Conservation (phyloP, 2,329 filamentous ascomycete species). For the Leptosphaerulina australis region DNA sequence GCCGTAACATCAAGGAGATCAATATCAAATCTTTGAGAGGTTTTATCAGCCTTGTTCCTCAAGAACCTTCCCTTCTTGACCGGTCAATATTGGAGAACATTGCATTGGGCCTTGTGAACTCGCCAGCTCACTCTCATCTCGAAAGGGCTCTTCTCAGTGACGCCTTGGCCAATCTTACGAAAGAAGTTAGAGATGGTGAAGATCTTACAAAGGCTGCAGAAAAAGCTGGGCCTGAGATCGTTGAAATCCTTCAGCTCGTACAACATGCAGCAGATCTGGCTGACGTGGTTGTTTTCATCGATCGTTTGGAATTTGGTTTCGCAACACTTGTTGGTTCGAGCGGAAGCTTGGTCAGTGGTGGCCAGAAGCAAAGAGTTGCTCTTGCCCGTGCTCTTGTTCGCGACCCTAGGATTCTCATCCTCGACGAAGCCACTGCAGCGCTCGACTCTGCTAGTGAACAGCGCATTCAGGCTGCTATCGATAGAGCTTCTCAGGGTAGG, state of each 20-base stretch:
- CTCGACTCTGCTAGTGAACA: constrained; percentile 65
- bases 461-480: constrained; percentile 56
- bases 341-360: constrained; percentile 62
- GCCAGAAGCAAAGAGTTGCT: constrained; percentile 65
- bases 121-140: constrained; percentile 48
- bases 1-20: constrained; percentile 50
- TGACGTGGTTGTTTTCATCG: constrained; percentile 64
- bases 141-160: constrained; percentile 57
- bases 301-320: constrained; percentile 57
- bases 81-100: constrained; percentile 62
- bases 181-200: constrained; percentile 59
- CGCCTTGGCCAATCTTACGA: constrained; percentile 58
- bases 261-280: constrained; percentile 61
- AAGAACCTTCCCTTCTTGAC: constrained; percentile 59
- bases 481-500: constrained; percentile 40
- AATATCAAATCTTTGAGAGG: constrained; percentile 48
- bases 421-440: constrained; percentile 68
- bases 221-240: constrained; percentile 24
- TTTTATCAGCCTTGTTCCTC: constrained; percentile 54
- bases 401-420: constrained; percentile 62
- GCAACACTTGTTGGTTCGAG: constrained; percentile 59
- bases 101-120: constrained; percentile 57
- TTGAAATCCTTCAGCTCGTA: constrained; percentile 59
- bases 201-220: constrained; percentile 48
- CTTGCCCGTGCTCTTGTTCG: constrained; percentile 62